Percentiles rank a stretch among this genome's conserved stretches.
Evolutionary conservation across 352 stramenopile species (phyloP).

Genomic region (Phytopythium aichiense): DNA sequence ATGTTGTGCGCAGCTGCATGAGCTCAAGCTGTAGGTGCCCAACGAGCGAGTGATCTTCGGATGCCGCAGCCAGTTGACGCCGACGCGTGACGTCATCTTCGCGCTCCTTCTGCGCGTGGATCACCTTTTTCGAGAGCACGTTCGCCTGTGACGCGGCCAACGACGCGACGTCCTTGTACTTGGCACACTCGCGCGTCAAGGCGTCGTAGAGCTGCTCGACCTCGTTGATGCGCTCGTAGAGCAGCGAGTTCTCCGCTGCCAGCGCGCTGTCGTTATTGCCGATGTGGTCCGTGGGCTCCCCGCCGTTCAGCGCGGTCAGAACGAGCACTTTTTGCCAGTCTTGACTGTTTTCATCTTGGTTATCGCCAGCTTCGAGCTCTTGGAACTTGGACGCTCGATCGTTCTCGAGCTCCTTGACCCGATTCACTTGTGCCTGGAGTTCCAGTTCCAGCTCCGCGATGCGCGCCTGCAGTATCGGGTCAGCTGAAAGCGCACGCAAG

Average conservation of each 20-base stretch:
- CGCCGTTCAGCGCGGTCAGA: not conserved
- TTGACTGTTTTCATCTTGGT: not conserved
- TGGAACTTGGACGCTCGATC: slow-evolving; percentile 1
- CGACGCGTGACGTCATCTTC: slow-evolving; percentile 17
- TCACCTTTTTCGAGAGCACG: slow-evolving; percentile 37
- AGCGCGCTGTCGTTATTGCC: slow-evolving; percentile 19
- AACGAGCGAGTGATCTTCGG: slow-evolving; percentile 90
- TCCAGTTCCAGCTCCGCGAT: slow-evolving; percentile 54
- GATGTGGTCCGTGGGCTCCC: not conserved
- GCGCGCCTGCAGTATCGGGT: slow-evolving; percentile 19
- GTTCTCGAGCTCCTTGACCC: slow-evolving; percentile 43
- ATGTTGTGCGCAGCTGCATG: slow-evolving; percentile 81
- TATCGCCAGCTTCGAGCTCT: not conserved
- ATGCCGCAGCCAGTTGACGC: slow-evolving; percentile 65
- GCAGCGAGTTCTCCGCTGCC: slow-evolving; percentile 47
- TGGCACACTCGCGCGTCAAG: slow-evolving; percentile 51
- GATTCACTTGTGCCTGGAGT: slow-evolving; percentile 29
- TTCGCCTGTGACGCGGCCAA: slow-evolving; percentile 67
- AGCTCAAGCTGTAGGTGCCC: slow-evolving; percentile 88
- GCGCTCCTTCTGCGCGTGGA: slow-evolving; percentile 56
- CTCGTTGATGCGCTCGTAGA: slow-evolving; percentile 64
- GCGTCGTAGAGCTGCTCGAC: slow-evolving; percentile 74
- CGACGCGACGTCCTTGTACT: slow-evolving; percentile 60
- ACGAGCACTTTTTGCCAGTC: slow-evolving; percentile 5
- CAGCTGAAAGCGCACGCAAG: not conserved